Evolutionary conservation across 1,284 basidiomycete genomes (phyloP).

Genomic region (Exobasidium rhododendri): DNA sequence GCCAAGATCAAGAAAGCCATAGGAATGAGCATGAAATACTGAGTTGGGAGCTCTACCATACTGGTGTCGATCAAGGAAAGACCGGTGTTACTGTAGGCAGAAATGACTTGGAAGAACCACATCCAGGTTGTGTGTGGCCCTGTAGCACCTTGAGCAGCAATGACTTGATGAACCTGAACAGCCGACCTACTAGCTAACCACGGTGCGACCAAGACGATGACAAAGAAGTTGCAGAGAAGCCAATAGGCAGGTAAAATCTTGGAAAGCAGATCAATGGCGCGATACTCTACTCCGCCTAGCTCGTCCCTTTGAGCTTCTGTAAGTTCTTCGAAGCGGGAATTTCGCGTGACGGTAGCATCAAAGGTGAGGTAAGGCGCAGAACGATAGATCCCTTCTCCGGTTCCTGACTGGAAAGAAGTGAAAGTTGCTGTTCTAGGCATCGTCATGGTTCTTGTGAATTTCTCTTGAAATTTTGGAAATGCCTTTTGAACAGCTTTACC

Average conservation of each 20-base stretch:
- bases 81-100: slow-evolving; percentile 86
- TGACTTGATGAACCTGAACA: slow-evolving; percentile 37
- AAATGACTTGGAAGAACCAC: slow-evolving; percentile 77
- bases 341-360: slow-evolving; percentile 62
- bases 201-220: slow-evolving; percentile 43
- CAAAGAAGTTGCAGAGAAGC: slow-evolving; percentile 25
- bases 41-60: slow-evolving; percentile 76
- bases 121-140: slow-evolving; percentile 64
- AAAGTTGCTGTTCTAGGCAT: slow-evolving; percentile 71
- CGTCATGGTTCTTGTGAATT: slow-evolving; percentile 58
- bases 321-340: slow-evolving; percentile 78
- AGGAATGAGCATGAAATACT: slow-evolving; percentile 73
- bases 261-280: slow-evolving; percentile 74
- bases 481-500: slow-evolving; percentile 57
- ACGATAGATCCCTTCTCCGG: slow-evolving; percentile 14
- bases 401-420: slow-evolving; percentile 43
- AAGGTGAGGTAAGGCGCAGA: slow-evolving; percentile 80
- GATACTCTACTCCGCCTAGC: slow-evolving; percentile 88
- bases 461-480: slow-evolving; percentile 27
- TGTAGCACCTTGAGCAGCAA: slow-evolving; percentile 39
- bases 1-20: slow-evolving; percentile 70
- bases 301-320: slow-evolving; percentile 83
- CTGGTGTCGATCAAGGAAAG: slow-evolving; percentile 81
- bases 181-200: slow-evolving; percentile 40
- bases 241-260: slow-evolving; percentile 45